Conservation (phyloP, 192 early-diverging fungal species). For the Radiomyces spectabilis region DNA sequence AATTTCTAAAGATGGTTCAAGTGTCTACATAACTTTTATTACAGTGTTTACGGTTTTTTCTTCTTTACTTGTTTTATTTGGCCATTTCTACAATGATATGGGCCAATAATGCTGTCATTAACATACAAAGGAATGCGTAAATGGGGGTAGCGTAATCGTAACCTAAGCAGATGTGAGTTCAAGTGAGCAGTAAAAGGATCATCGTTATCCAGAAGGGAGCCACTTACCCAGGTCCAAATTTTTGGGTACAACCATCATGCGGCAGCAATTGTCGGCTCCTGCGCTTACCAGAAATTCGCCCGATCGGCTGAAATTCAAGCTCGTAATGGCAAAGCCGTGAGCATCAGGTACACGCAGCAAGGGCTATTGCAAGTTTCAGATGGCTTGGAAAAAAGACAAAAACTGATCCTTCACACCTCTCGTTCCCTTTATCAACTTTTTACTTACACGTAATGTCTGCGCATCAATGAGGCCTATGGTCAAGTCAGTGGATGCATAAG, state of each 20-base stretch:
- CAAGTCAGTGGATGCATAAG: constrained; percentile 3
- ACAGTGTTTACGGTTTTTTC: too few species aligned
- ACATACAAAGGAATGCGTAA: neutral
- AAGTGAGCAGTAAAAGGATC: too few species aligned
- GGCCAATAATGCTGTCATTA: neutral
- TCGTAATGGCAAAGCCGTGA: neutral
- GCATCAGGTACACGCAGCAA: neutral
- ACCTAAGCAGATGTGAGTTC: neutral
- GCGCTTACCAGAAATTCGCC: constrained; percentile 1
- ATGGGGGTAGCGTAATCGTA: neutral
- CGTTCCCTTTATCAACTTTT: neutral
- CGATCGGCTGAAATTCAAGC: neutral
- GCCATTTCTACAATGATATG: constrained; percentile 9
- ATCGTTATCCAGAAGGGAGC: neutral
- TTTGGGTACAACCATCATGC: neutral
- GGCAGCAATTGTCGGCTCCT: neutral
- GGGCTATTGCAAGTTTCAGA: constrained; percentile 9
- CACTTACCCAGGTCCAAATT: neutral
- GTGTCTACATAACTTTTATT: too few species aligned
- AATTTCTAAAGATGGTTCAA: too few species aligned
- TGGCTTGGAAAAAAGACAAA: neutral
- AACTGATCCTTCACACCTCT: neutral
- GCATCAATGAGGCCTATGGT: constrained; percentile 6
- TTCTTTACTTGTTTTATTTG: too few species aligned
- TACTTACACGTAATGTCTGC: constrained; percentile 1